phyloP scores from a whole-genome alignment of 2,329 filamentous ascomycete genomes.

The Immersiporthe knoxdaviesiana region DNA sequence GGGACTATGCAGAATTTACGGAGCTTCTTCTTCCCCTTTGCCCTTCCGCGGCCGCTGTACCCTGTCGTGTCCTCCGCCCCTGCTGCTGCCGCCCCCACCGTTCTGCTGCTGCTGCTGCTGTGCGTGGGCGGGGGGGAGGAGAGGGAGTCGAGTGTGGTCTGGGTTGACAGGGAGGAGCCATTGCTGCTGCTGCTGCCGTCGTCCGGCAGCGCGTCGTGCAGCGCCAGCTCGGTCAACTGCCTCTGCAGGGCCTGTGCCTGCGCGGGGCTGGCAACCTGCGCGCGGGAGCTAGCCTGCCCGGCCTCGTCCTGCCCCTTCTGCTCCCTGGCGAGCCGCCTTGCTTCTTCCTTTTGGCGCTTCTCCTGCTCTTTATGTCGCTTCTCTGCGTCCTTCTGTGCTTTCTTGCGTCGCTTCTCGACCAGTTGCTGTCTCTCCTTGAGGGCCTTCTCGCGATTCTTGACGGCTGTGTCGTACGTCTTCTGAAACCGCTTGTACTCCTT shows the following conservation, averaged over 20 bases:
- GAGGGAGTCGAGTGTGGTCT: slow-evolving; percentile 3
- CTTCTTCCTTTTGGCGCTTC: slow-evolving; percentile 29
- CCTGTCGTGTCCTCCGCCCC: neutral
- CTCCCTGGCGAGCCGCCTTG: slow-evolving; percentile 35
- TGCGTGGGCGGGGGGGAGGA: slow-evolving; percentile 22
- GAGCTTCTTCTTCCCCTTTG: slow-evolving; percentile 49
- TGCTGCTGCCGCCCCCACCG: neutral
- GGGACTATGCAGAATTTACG: slow-evolving; percentile 82
- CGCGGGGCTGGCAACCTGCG: slow-evolving; percentile 19
- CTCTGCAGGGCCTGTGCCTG: slow-evolving; percentile 24
- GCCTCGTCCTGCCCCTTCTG: slow-evolving; percentile 26
- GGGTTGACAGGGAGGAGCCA: slow-evolving; percentile 2
- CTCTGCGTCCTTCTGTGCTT: slow-evolving; percentile 47
- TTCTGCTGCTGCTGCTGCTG: slow-evolving; percentile 20
- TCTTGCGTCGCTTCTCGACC: slow-evolving; percentile 56
- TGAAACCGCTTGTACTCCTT: slow-evolving; percentile 66
- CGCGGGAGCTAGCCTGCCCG: slow-evolving; percentile 2
- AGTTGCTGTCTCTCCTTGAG: slow-evolving; percentile 66
- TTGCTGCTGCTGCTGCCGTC: neutral
- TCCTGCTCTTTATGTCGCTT: slow-evolving; percentile 39
- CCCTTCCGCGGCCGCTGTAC: no score
- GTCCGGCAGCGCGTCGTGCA: slow-evolving; percentile 18
- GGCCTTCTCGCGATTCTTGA: slow-evolving; percentile 68
- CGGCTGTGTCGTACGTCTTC: slow-evolving; percentile 67
- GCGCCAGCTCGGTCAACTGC: slow-evolving; percentile 28